Conservation (phyloP, 306 rosid genomes). For the Quercus engelmannii region DNA sequence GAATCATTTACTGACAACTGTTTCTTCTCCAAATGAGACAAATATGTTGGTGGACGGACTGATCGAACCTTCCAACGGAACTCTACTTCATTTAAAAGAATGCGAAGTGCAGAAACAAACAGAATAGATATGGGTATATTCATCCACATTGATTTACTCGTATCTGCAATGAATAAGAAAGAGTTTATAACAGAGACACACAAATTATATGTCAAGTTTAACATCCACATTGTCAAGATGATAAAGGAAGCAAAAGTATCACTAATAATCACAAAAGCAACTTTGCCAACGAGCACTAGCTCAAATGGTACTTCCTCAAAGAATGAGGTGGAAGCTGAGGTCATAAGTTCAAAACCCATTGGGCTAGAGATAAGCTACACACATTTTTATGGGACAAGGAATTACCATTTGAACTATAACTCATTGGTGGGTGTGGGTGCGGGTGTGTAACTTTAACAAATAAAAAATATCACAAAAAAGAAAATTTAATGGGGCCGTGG, state of each 20-base stretch:
- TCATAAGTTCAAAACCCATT: no score
- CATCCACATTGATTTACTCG: slow-evolving; percentile 97
- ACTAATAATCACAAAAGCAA: neutral
- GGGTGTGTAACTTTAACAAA: no score
- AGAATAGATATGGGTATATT: slow-evolving; percentile 79
- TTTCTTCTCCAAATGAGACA: slow-evolving; percentile 84
- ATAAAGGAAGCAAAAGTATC: neutral
- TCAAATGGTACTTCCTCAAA: no score
- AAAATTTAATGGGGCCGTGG: no score
- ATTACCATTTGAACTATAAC: no score
- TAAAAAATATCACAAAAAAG: no score
- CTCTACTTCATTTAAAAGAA: slow-evolving; percentile 66
- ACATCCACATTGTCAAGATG: neutral
- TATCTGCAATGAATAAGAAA: slow-evolving; percentile 44
- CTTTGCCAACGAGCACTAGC: neutral
- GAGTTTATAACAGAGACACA: neutral
- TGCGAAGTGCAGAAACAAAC: slow-evolving; percentile 60
- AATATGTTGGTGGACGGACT: slow-evolving; percentile 50
- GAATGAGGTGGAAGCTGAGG: no score
- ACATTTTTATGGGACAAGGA: no score
- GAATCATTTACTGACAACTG: slow-evolving; percentile 75
- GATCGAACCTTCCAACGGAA: slow-evolving; percentile 67
- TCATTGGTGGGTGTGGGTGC: no score
- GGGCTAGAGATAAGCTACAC: no score
- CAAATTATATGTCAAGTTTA: neutral